A percentile compares a stretch with the other conserved stretches of the same genome.
Evolutionary conservation across 495 filamentous ascomycete species (phyloP).

Genomic region (Wilcoxina mikolae): DNA sequence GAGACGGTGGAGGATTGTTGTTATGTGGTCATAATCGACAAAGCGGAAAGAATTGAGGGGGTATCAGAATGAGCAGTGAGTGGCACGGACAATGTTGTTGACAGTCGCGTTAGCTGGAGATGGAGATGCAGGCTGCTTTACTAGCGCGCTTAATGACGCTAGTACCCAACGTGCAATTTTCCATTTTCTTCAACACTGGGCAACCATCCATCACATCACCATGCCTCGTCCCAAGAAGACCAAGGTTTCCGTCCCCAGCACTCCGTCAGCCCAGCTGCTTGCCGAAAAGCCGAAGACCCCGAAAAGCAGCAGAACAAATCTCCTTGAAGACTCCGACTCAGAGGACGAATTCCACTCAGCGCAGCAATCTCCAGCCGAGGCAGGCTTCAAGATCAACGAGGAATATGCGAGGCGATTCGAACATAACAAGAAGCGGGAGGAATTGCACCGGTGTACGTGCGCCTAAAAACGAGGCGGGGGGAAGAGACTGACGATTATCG

Average conservation of each 20-base stretch:
- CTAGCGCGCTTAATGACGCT: no score
- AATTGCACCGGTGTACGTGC: conserved; percentile 58
- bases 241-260: conserved; percentile 3
- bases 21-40: no score
- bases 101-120: no score
- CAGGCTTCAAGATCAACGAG: conserved; percentile 66
- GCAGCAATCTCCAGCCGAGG: conserved; percentile 18
- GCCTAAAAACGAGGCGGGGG: no score
- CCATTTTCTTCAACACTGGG: background rate
- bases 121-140: no score
- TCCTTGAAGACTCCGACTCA: conserved; percentile 21
- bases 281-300: conserved; percentile 19
- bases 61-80: no score
- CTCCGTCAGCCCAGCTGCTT: conserved; percentile 6
- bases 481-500: background rate
- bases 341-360: conserved; percentile 21
- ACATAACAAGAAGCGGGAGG: conserved; percentile 90
- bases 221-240: conserved; percentile 11
- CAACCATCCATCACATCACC: background rate
- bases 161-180: no score
- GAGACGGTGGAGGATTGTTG: no score
- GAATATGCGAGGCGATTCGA: conserved; percentile 84
- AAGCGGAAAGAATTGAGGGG: no score
- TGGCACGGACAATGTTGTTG: no score
- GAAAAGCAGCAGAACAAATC: background rate